Base-by-base conservation (phyloP, 805 yeast genomes). In the Isabelozyma rhagii region DNA sequence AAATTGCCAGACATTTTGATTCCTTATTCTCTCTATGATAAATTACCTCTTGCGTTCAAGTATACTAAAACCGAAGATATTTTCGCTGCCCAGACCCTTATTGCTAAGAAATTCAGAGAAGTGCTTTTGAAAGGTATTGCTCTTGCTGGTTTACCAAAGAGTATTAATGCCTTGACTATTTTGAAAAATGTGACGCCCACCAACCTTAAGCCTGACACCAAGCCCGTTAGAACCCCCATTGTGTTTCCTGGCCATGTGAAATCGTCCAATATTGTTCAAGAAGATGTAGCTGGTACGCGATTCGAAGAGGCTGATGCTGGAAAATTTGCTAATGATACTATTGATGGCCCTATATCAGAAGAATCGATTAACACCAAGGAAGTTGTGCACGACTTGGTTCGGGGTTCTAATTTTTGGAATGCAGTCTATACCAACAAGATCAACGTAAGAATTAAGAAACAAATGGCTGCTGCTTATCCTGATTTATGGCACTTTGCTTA, bases 81-180 rank as follows among this genome's bases (percentile, higher is more conserved):
- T 43, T 67, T 60, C 46, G 66, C 67, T 8, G 63, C 64, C 14
- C 78, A 74, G 52, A 51, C 54, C 9, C 52, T 53, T 29, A 52
- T 73, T 17, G 75, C 92, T 0, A 72, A 74, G 40, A 80, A 85
- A 55, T 71, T 87, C 47, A 74, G 96, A 51, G 97, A 92, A 59
- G 84, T 91, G 8, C 69, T 92, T 3, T 69, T 92, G 59, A 92
- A 91, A 61, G 76, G 89, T 3, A 78, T 87, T 0, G 96, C 96
- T 0, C 69, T 92, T 43, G 81, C 84, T 13, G 97, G 97, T 0
- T 73, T 91, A 11, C 97, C 97, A 1, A 85, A 84, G 56, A 81
- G 91, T 1, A 92, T 92, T 64, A 92, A 91, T 64, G 79, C 96
- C 1, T 68, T 92, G 59, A 85, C 81, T 58, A 73, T 76, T 14